These are phyloP conservation scores for Lolium rigidum DNA, from an alignment of 176 grass and related monocot genomes.

Conservation along the genomic window DNA sequence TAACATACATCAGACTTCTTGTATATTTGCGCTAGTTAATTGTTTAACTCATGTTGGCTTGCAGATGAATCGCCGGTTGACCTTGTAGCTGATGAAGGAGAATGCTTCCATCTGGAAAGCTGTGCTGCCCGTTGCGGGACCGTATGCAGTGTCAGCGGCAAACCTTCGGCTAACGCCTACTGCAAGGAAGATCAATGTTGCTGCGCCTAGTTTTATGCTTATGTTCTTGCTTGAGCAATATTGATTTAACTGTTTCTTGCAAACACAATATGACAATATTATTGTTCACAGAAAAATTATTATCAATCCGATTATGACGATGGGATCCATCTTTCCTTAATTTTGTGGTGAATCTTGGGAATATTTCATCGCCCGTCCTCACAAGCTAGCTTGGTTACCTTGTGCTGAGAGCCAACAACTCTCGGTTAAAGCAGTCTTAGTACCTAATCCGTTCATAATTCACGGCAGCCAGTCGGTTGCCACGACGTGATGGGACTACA, in stretches of 20 bases:
- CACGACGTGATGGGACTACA: too few relatives aligned
- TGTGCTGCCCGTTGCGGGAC: background rate
- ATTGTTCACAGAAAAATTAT: background rate
- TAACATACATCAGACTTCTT: background rate
- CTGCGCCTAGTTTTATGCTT: background rate
- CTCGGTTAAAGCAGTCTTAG: too few relatives aligned
- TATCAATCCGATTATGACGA: too few relatives aligned
- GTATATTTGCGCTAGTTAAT: background rate
- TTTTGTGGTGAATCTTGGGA: too few relatives aligned
- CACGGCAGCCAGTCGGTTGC: too few relatives aligned
- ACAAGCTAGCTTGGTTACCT: too few relatives aligned
- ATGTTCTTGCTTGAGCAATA: background rate
- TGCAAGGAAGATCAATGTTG: background rate
- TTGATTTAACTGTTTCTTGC: background rate
- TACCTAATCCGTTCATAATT: too few relatives aligned
- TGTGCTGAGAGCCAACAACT: too few relatives aligned
- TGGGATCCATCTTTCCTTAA: too few relatives aligned
- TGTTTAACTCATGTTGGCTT: background rate
- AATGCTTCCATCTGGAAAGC: background rate
- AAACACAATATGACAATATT: background rate
- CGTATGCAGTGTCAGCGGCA: background rate
- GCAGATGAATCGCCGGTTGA: background rate
- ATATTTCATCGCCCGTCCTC: too few relatives aligned
- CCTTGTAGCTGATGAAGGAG: background rate
- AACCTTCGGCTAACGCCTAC: background rate